phyloP scores from a whole-genome alignment of 2,329 filamentous ascomycete species.

The Ascochyta clinopodiicola region DNA sequence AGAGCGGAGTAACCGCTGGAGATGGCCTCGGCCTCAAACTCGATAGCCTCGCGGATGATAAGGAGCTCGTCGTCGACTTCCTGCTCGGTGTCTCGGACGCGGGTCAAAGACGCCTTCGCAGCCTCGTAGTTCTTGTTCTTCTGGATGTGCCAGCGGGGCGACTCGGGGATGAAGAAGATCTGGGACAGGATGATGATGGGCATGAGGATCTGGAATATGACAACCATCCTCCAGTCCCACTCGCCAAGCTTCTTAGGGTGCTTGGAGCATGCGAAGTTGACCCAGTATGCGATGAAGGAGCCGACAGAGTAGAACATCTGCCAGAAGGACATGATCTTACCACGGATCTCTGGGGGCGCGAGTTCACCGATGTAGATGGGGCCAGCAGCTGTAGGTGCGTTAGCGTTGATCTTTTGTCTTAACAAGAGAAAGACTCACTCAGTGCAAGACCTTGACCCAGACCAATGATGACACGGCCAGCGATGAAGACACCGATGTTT shows the following conservation, averaged over 20 bases:
- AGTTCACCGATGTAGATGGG: conserved; percentile 76
- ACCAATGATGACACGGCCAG: conserved; percentile 72
- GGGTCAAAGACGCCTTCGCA: conserved; percentile 64
- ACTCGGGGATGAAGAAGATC: conserved; percentile 69
- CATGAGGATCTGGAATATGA: conserved; percentile 75
- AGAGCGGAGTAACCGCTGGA: conserved; percentile 68
- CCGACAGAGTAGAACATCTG: conserved; percentile 71
- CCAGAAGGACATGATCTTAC: conserved; percentile 73
- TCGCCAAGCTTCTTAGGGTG: conserved; percentile 65
- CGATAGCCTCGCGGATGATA: conserved; percentile 70
- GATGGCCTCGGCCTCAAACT: conserved; percentile 75
- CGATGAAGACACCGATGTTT: conserved; percentile 71
- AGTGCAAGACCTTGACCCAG: conserved; percentile 73
- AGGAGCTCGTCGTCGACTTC: conserved; percentile 72
- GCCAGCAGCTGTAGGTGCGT: conserved; percentile 59
- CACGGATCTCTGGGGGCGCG: conserved; percentile 68
- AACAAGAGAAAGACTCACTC: conserved; percentile 49
- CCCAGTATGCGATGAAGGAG: conserved; percentile 68
- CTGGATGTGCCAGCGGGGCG: conserved; percentile 72
- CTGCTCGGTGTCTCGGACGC: conserved; percentile 68
- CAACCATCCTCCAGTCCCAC: conserved; percentile 77
- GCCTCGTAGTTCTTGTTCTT: conserved; percentile 65
- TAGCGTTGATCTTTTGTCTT: not conserved
- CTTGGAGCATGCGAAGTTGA: conserved; percentile 68
- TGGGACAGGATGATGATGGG: conserved; percentile 67